Base-by-base conservation (phyloP, 163 green algal species). In the Scenedesmus sp. region DNA sequence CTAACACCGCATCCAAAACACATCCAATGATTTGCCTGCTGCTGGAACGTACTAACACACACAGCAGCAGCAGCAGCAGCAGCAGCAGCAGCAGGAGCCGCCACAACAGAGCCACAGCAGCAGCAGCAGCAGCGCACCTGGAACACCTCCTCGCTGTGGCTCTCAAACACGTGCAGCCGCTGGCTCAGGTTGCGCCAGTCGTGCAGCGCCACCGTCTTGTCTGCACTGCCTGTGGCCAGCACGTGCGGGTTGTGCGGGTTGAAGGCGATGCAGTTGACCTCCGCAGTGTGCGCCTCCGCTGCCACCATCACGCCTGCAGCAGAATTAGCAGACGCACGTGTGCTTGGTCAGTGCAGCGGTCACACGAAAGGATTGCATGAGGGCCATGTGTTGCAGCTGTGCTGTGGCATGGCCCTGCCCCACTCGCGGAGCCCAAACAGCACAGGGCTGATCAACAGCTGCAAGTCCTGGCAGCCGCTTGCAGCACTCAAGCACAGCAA, bases 251-350 rank as follows among this genome's bases (percentile, higher is more conserved):
- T 99, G 94, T 98, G 96, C 5, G 98, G 98, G 95, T 99, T 99
- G 97, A 99, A 99, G 3, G 97, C 96, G 66, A 99, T 94, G 95
- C 98, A 99, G 95, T 99, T 99, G 84, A 99, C 98, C 95, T 99
- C 98, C 20, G 97, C 97, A 18, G 90, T 92, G 91, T 99, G 97
- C 13, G 96, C 96, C 93, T 98, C 97, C 57, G 90, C 88, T 6
- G 90, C 92, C 6, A 95, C 91, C 92, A 96, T 94, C 1, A 96
- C 92, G 52, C 92, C 95, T 96, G 94, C 89, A 84, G 13, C 20
- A 79, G 23, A 2, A 79, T 52, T 23, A 10, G 46, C 12, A 52
- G 34, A 46, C 34, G 34, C 34, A 46, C 34, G 34, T 46, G 34
- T 46, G 34, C 34, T 46, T 46, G 2, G 23, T 52, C 66, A 34